Evolutionary conservation across 345 rosid species (phyloP), one percentile per base, ranked within the genome.

Genomic region (Microcos paniculata): DNA sequence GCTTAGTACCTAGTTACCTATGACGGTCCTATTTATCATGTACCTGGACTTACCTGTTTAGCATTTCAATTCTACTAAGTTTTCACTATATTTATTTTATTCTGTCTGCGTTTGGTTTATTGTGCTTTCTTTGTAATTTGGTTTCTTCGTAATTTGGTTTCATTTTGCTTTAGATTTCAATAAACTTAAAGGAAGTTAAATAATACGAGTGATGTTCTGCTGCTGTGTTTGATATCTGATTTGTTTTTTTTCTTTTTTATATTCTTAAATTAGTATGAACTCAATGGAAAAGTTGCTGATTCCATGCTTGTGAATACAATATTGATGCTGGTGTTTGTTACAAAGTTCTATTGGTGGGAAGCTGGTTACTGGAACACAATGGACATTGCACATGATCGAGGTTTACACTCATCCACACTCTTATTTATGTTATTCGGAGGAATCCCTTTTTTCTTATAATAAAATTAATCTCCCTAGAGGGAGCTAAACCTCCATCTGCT

Each of bases 331-430:
- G 87, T 89, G 72, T 96, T 94, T 77, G 92, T 94, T 74, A 87
- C 99, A 65, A 96, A 92, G 72, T 96, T 96, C 81, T 96, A 91
- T 81, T 94, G 97, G 98, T 96, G 99, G 99, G 99, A 96, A 88
- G 94, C 95, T 79, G 99, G 99, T 69, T 96, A 93, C 77, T 93
- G 95, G 98, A 94, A 79, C 88, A 91, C 97, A 68, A 96, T 96
- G 99, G 99, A 96, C 74, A 94, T 96, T 57, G 99, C 99, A 21
- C 99, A 96, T 70, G 98, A 96, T 84, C 88, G 97, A 92, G 99
- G 99, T 96, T 75, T 40, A 40, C 28, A 4, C 69, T 66, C 12
- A 30, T 11, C 24, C 31, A n/a, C 4, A 23, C 14, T 56, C 24
- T 56, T 24, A 56, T 57, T 35, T 12, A 1, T 14, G 26, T 26